Evolutionary conservation across 2,329 filamentous ascomycete species (phyloP).

Genomic region (Acrodontium crateriforme): DNA sequence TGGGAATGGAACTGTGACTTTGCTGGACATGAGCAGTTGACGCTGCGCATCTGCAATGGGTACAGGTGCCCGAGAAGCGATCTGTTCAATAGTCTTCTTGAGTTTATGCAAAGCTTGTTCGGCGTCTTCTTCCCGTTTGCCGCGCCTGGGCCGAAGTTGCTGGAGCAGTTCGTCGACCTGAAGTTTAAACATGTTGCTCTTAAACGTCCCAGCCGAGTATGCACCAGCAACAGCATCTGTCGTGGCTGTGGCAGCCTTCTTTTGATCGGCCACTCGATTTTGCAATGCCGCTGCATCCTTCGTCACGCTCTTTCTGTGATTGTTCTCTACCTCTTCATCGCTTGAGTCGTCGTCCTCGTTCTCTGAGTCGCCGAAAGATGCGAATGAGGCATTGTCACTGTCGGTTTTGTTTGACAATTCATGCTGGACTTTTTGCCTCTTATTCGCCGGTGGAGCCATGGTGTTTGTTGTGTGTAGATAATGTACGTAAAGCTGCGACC

Average conservation of each 20-base stretch:
- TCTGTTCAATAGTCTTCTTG: slow-evolving; percentile 43
- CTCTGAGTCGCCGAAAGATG: slow-evolving; percentile 16
- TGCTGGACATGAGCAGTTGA: slow-evolving; percentile 51
- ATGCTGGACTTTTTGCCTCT: slow-evolving; percentile 23
- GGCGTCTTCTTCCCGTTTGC: slow-evolving; percentile 39
- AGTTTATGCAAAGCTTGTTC: slow-evolving; percentile 41
- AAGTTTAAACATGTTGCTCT: slow-evolving; percentile 53
- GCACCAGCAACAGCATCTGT: slow-evolving; percentile 18
- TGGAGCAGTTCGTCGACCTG: slow-evolving; percentile 50
- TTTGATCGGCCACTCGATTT: slow-evolving; percentile 2
- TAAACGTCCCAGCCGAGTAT: slow-evolving; percentile 43
- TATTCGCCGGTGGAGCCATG: slow-evolving; percentile 20
- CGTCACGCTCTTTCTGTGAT: not conserved
- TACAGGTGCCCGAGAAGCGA: slow-evolving; percentile 37
- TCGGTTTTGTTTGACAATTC: slow-evolving; percentile 17
- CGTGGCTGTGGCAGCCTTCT: slow-evolving; percentile 6
- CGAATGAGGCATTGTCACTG: slow-evolving; percentile 19
- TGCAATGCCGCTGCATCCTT: slow-evolving; percentile 1
- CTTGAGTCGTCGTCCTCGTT: not conserved
- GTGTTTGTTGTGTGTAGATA: too few species aligned
- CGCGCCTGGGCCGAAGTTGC: slow-evolving; percentile 44
- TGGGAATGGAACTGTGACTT: slow-evolving; percentile 69
- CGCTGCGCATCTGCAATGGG: slow-evolving; percentile 52
- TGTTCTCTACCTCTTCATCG: not conserved
- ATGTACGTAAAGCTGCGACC: too few species aligned